Base-by-base conservation (phyloP, 2,329 filamentous ascomycete genomes). In the Sclerotinia nivalis region DNA sequence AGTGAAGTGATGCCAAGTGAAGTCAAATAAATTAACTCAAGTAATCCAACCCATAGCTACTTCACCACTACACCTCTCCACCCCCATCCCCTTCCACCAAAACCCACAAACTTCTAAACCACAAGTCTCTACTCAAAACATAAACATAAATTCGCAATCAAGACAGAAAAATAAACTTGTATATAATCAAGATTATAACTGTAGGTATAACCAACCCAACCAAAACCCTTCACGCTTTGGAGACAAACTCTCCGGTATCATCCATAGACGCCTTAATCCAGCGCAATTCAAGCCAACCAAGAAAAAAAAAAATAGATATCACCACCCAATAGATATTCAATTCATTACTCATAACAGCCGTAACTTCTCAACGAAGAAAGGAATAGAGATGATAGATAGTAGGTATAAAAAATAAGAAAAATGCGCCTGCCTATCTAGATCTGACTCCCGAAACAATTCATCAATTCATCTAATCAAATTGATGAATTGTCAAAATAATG, bases 391-490 rank as follows among this genome's bases (percentile, higher is more conserved):
- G 28, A 55, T n/a, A 62, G 34, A 40, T n/a, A 49, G 25, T 34
- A 31, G 34, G 28, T 37, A 68, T 52, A 15, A 22, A 28, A 28
- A 20, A 52, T n/a, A 68, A n/a, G 22, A 60, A 60, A 40, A 28
- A 20, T 60, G 40, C 34, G 31, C 66, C 66, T 61, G 49, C 66
- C 34, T 61, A 61, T 68, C 66, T 62, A 68, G 34, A 62, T 49
- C 59, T 18, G 34, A 62, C 10, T 31, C 22, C 45, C 15, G 52
- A 43, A 20, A n/a, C 66, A 68, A 69, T 69, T 65, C 67, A 69
- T 65, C 50, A 68, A 69, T 69, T 69, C 50, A 69, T 65, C 43
- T 25, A 45, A 49, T 25, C 40, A 65, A 62, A 49, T 62, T 49
- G 59, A 69, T 69, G 59, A 65, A 65, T 65, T 69, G 50, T n/a